Base-by-base conservation (phyloP, 495 filamentous ascomycete species). In the Astrocystis sublimbata region DNA sequence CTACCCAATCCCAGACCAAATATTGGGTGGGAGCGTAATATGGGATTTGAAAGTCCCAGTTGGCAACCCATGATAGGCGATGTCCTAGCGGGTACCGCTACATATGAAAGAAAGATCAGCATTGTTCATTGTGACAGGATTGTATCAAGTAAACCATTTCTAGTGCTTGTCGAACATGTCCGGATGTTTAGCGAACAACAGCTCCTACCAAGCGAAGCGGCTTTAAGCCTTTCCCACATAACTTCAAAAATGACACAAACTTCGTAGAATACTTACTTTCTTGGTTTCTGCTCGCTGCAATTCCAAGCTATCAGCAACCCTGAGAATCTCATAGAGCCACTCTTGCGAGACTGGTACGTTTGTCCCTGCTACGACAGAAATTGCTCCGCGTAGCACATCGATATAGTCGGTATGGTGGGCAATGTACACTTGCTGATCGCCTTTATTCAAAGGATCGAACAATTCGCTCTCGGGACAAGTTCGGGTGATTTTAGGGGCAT, bases 11-110 rank as follows among this genome's bases (percentile, higher is more conserved):
- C 49, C 49, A 31, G 13, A 35, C 15, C 10, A 6, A 6, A 6
- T 21, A 12, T 5, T 23, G n/a, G 12, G 31, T 1, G 3, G 30
- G 49, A 10, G 19, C 17, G n/a, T 52, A 52, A 30, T 35, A n/a
- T 9, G 49, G 49, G 28, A 52, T 31, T 35, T 52, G 31, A 21
- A 52, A 52, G 35, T 52, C 49, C 49, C 49, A 52, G 30, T 52
- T 30, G 2, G 28, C n/a, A 21, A 17, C 30, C 49, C 49, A 52
- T 6, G 26, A 9, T 0, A 4, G 10, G 21, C 26, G 15, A 35
- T 52, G 49, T 28, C 5, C 28, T 3, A 3, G 3, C 12, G 49
- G 49, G 30, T 21, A 17, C 17, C 8, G 3, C 49, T 52, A 52
- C 6, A n/a, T 2, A 50, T 4, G n/a, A 2, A 21, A 3, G 6